Evolutionary conservation across 1,284 basidiomycete genomes (phyloP).

Genomic region (Gymnopus androsaceus): DNA sequence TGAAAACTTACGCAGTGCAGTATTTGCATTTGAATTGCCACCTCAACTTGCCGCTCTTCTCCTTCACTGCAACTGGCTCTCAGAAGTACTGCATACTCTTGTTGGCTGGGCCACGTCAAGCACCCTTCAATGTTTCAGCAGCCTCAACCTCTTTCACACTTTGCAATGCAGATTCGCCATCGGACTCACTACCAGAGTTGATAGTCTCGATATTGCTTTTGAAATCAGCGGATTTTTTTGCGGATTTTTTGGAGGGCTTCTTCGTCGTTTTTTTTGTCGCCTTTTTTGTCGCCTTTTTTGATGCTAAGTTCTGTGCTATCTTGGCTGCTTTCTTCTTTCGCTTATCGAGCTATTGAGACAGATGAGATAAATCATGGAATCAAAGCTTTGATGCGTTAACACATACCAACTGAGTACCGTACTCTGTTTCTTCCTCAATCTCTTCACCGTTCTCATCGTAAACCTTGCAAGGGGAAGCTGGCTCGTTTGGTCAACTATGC

Average conservation of each 20-base stretch:
- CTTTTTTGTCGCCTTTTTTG: not conserved
- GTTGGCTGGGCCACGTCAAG: slow-evolving; percentile 13
- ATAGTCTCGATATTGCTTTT: too few species aligned
- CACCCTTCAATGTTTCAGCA: slow-evolving; percentile 4
- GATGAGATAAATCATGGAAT: too few species aligned
- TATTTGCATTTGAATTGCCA: slow-evolving; percentile 17
- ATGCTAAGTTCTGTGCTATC: not conserved
- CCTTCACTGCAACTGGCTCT: slow-evolving; percentile 2
- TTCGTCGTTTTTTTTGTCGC: not conserved
- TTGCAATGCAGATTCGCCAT: slow-evolving; percentile 12
- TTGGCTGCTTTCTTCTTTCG: too few species aligned
- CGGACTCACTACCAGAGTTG: slow-evolving; percentile 8
- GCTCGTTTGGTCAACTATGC: not conserved
- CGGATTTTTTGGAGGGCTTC: not conserved
- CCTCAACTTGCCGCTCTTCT: not conserved
- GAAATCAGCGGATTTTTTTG: not conserved
- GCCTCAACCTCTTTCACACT: not conserved
- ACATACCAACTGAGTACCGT: not conserved
- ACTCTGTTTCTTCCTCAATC: slow-evolving; percentile 6
- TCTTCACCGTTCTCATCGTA: slow-evolving; percentile 11
- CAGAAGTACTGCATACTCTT: slow-evolving; percentile 13
- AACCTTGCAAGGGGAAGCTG: not conserved
- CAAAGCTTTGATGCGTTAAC: not conserved
- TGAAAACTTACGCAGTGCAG: slow-evolving; percentile 6
- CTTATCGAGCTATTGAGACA: too few species aligned